These are phyloP conservation scores for Quercus phellos DNA, from an alignment of 331 rosid genomes.

Conservation along the genomic window DNA sequence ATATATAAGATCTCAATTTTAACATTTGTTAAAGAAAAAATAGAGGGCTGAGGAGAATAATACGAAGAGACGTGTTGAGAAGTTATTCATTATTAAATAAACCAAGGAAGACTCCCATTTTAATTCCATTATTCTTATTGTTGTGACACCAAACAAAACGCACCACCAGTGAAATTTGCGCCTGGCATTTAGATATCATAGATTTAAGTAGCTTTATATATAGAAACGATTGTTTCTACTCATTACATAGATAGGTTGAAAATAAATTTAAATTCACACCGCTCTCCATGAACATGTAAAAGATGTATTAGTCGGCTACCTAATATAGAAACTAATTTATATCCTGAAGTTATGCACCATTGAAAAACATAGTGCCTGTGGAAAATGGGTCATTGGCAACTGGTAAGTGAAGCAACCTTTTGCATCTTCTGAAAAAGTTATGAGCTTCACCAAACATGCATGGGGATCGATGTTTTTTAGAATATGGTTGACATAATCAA, in stretches of 20 bases:
- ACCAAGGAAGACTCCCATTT: no score
- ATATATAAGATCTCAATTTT: no score
- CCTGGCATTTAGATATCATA: background rate
- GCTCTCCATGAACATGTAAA: background rate
- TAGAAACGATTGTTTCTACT: background rate
- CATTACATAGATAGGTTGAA: background rate
- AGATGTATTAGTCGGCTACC: constrained; percentile 10
- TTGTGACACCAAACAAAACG: background rate
- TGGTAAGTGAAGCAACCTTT: constrained; percentile 14
- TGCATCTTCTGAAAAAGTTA: background rate
- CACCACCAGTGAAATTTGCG: background rate
- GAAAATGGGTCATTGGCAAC: constrained; percentile 14
- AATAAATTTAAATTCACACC: background rate
- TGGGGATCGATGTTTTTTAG: constrained; percentile 12
- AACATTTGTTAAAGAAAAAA: no score
- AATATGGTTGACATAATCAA: constrained; percentile 68
- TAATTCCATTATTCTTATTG: no score
- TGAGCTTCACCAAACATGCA: background rate
- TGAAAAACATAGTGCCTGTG: constrained; percentile 23
- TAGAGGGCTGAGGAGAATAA: no score
- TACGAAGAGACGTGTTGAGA: no score
- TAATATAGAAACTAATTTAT: constrained; percentile 24
- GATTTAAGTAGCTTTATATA: background rate
- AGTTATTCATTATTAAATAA: no score
- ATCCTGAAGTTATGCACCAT: constrained; percentile 32